Evolutionary conservation across 768 basidiomycete genomes (phyloP).

Genomic region (Heimioporus sp.): DNA sequence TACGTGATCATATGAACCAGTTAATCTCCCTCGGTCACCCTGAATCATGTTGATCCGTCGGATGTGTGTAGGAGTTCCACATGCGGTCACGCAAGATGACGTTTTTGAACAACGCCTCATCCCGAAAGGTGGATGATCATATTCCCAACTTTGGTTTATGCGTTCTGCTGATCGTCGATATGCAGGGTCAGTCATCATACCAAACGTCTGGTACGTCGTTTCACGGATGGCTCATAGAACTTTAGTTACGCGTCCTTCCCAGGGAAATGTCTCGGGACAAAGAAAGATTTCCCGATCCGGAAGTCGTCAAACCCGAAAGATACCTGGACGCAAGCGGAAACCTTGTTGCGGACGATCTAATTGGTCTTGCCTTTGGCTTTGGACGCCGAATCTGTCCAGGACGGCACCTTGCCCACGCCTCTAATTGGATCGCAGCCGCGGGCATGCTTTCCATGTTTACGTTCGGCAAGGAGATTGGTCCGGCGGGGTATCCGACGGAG

Average conservation of each 20-base stretch:
- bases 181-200: constrained; percentile 20
- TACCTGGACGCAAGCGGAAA: constrained; percentile 23
- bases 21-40: too few species aligned
- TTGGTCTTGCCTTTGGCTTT: constrained; percentile 32
- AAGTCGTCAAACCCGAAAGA: constrained; percentile 34
- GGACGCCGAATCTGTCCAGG: constrained; percentile 28
- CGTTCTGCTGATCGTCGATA: not conserved
- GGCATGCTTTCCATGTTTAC: constrained; percentile 20
- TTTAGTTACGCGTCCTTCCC: not conserved
- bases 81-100: constrained; percentile 36
- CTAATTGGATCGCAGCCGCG: constrained; percentile 18
- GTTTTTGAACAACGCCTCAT: constrained; percentile 46
- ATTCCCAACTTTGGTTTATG: not conserved
- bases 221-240: not conserved
- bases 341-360: constrained; percentile 18
- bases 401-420: constrained; percentile 15
- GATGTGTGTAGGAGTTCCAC: constrained; percentile 24
- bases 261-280: constrained; percentile 26
- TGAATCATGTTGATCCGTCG: not conserved
- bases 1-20: not conserved
- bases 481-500: constrained; percentile 21
- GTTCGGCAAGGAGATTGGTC: constrained; percentile 20
- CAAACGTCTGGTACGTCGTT: constrained; percentile 18
- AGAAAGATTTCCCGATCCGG: constrained; percentile 27
- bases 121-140: constrained; percentile 43